Base-by-base conservation (phyloP, 805 yeast genomes). In the Yarrowia osloensis region DNA sequence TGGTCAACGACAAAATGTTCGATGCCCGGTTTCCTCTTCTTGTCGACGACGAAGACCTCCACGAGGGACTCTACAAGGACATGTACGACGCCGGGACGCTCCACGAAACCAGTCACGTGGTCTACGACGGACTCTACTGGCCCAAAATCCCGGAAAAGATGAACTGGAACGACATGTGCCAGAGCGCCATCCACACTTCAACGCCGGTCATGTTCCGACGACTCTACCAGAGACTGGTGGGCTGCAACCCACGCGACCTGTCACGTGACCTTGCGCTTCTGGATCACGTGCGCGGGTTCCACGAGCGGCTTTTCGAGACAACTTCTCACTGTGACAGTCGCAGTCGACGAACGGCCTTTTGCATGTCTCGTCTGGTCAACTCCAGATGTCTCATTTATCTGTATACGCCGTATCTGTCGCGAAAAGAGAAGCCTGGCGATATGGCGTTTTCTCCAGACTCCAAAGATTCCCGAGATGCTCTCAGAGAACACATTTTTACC, bases 131-230 rank as follows among this genome's bases (percentile, higher is more conserved):
- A 1, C 31, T 61, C 13, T 61, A 33, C n/a, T 61, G 66, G 66
- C 66, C 66, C 7, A 61, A 29, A 4, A 42, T 61, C 5, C 66
- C 66, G 17, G 54, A 46, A 26, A 31, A 44, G 12, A 61, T 61
- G 66, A 33, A 15, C n/a, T 61, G 66, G 66, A 61, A 44, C n/a
- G 66, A 61, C 33, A 61, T 61, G 52, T 61, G 66, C n/a, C 66
- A 61, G 15, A 31, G 42, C 17, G 44, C 54, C 9, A 46, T 61
- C 9, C 54, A 61, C 12, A 61, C 66, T 2, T 44, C 66, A 0
- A 61, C 54, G 1, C 66, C 66, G 0, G 66, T 61, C 40, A 21
- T 61, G 37, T 61, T 61, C 42, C 8, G 66, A 22, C 8, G 52
- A 22, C 42, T 61, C 13, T 61, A 61, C 33, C 54, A 46, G n/a